These are phyloP conservation scores for Talaromyces wortmannii DNA, from an alignment of 495 filamentous ascomycete species.

Conservation along the genomic window DNA sequence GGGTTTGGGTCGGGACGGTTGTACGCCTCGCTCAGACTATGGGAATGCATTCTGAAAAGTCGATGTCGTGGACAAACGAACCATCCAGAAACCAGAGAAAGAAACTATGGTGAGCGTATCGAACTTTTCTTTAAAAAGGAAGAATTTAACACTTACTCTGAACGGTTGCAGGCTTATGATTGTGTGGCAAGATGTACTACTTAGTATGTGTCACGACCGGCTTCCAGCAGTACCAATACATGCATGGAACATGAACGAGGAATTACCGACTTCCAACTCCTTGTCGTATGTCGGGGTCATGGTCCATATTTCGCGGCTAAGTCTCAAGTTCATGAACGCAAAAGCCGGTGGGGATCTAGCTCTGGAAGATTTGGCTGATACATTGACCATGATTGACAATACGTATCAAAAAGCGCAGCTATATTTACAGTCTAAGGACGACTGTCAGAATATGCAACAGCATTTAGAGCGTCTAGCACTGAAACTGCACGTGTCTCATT, in stretches of 20 bases:
- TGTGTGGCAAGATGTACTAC: no score
- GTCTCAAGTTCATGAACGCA: no score
- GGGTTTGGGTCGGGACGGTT: constrained; percentile 37
- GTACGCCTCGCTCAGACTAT: constrained; percentile 40
- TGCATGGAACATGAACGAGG: no score
- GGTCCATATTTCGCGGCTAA: no score
- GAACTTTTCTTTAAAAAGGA: constrained; percentile 2
- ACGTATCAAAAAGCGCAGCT: constrained; percentile 12
- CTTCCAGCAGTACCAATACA: no score
- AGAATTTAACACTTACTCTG: no score
- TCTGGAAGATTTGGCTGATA: background rate
- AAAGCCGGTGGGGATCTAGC: no score
- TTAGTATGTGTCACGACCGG: no score
- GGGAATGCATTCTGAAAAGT: constrained; percentile 26
- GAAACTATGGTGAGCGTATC: constrained; percentile 19
- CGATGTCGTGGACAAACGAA: constrained; percentile 18
- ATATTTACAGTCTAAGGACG: constrained; percentile 13
- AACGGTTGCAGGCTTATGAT: no score
- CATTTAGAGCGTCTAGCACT: constrained; percentile 28
- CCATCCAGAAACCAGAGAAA: constrained; percentile 15
- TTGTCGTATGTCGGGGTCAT: no score
- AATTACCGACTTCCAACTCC: no score
- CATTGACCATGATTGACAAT: constrained; percentile 15
- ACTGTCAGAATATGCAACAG: constrained; percentile 24
- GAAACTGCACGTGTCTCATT: constrained; percentile 24